phyloP scores from a whole-genome alignment of 1,139 yeast genomes.

The Sporopachydermia cereana region DNA sequence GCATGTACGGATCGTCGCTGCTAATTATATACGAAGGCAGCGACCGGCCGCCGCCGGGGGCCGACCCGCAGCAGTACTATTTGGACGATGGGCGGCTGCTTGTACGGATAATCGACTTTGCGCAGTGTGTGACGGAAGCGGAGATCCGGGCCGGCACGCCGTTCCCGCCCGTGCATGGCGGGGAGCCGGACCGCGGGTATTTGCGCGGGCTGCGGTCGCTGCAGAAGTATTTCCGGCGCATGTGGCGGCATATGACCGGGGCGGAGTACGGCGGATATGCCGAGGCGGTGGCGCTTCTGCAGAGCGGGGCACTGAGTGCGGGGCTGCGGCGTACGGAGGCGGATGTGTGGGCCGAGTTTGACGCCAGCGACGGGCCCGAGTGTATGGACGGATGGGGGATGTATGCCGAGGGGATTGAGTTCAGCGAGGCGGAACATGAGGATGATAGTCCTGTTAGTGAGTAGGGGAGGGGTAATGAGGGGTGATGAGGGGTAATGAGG shows the following conservation, averaged over 20 bases:
- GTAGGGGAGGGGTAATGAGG: background rate
- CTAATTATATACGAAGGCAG: conserved; percentile 79
- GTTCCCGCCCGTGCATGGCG: conserved; percentile 60
- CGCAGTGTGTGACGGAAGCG: conserved; percentile 79
- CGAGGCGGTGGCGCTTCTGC: background rate
- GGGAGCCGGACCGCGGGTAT: conserved; percentile 69
- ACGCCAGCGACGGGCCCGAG: background rate
- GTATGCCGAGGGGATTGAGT: background rate
- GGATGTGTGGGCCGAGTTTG: background rate
- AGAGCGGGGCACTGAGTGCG: background rate
- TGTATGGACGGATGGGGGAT: background rate
- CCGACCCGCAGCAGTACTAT: conserved; percentile 13
- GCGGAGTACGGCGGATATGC: background rate
- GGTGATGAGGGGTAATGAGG: background rate
- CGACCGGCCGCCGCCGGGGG: conserved; percentile 13
- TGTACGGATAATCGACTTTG: conserved; percentile 85
- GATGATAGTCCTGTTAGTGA: background rate
- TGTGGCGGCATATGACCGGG: background rate
- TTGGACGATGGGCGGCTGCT: conserved; percentile 24
- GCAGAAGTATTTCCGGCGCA: conserved; percentile 38
- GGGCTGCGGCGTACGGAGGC: background rate
- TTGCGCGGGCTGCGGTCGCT: conserved; percentile 68
- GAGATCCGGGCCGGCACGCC: conserved; percentile 31
- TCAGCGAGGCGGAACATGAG: background rate
- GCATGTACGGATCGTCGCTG: conserved; percentile 86